phyloP scores from a whole-genome alignment of 148 eudicot genomes.

The Agrostemma githago region DNA sequence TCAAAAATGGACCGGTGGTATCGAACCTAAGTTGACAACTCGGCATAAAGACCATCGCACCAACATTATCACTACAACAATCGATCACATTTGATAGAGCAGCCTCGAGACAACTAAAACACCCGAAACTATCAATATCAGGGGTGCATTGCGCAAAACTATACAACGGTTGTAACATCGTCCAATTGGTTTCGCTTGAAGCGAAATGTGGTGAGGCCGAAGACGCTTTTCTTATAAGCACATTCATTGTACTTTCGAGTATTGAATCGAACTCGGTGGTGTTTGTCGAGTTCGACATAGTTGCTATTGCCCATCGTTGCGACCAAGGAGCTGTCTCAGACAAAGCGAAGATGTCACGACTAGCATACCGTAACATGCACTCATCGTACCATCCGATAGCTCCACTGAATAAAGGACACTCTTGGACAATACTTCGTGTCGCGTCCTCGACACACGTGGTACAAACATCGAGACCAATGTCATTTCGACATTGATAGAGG shows the following conservation, averaged over 20 bases:
- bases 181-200: not conserved
- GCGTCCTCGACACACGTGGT: constrained; percentile 6
- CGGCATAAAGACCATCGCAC: not conserved
- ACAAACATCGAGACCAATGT: not conserved
- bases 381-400: constrained; percentile 16
- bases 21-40: constrained; percentile 8
- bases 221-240: not conserved
- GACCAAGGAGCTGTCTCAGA: not conserved
- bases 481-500: constrained; percentile 16
- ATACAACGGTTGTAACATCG: not conserved
- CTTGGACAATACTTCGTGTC: not conserved
- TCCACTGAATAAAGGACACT: constrained; percentile 19
- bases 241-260: not conserved
- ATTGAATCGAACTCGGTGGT: not conserved
- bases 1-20: not conserved
- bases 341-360: constrained; percentile 3
- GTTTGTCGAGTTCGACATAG: not conserved
- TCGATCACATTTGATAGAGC: not conserved
- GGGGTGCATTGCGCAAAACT: constrained; percentile 9
- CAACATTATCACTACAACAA: not conserved
- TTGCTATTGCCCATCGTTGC: not conserved
- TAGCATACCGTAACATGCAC: constrained; percentile 23
- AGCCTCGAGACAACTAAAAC: not conserved
- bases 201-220: not conserved
- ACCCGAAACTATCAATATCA: constrained; percentile 1